Evolutionary conservation across 2,329 filamentous ascomycete species (phyloP), one percentile per base, ranked within the genome.

Genomic region (Epichloe brachyelytri): DNA sequence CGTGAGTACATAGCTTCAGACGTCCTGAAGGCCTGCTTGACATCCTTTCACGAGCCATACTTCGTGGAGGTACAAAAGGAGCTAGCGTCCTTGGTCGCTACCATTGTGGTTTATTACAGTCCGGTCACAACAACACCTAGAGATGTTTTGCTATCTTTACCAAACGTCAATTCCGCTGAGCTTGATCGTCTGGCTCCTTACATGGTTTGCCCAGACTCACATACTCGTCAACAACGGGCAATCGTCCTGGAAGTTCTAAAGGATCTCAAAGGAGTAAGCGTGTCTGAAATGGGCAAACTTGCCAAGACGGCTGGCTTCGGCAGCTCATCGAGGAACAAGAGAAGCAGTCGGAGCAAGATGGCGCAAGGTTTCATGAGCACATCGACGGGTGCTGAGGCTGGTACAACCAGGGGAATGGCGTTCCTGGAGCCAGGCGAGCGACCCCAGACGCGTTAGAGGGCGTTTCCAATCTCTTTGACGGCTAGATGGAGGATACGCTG

Each of bases 61-160:
- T 98, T 97, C 67, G 90, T 96, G 36, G 93, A 98, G 58, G 80
- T 94, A 55, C 93, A 98, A 62, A 91, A 90, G 63, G 90, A 98
- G 48, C 76, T 98, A 20, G 91, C 89, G 0, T 79, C 83, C 20
- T 75, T 97, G 38, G 95, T 98, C 55, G 90, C 90, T 0, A 79
- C 83, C 4, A 93, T 97, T 54, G 75, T 95, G 59, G 77, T 85
- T 8, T 78, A 86, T 54, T 95, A 95, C 63, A 79, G 80, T 12
- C 72, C 79, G 0, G 67, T 79, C 34, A 90, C 85, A 7, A 62
- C 74, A 6, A 93, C 86, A 0, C 88, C 90, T 0, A 76, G 82
- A 19, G 72, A 82, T 5, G 78, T 97, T 39, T 75, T 98, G n/a
- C 71, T 89, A 4, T 85, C 79, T 19, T 71, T 98, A 22, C 91